Conservation (phyloP, 106 monocot genomes). For the Phalaenopsis aphrodite region DNA sequence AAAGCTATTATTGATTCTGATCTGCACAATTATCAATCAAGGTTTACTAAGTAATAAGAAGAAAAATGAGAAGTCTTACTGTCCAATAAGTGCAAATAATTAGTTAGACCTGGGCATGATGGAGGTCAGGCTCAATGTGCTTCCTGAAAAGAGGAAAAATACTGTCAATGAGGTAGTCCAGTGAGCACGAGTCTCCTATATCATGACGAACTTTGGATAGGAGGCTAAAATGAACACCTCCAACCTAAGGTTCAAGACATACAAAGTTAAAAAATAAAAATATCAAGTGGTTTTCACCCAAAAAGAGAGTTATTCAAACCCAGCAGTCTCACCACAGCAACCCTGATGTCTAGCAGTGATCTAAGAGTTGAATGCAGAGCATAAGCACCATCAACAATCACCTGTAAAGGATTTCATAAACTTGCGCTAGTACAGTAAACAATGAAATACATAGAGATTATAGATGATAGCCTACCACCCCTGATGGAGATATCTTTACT, state of each 20-base stretch:
- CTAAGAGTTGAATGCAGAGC: constrained; percentile 85
- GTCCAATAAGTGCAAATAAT: neutral
- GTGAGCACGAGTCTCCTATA: constrained; percentile 92
- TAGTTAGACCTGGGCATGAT: constrained; percentile 80
- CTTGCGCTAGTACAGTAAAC: neutral
- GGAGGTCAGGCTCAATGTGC: constrained; percentile 94
- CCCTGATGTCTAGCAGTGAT: constrained; percentile 87
- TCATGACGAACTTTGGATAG: constrained; percentile 96
- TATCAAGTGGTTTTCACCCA: neutral
- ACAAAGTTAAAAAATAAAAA: constrained; percentile 1
- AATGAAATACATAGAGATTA: neutral
- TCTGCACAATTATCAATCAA: constrained; percentile 33
- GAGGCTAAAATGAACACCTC: constrained; percentile 96
- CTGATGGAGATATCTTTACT: constrained; percentile 60
- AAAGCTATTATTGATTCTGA: constrained; percentile 97
- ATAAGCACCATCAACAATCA: constrained; percentile 96
- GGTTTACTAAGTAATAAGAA: constrained; percentile 4
- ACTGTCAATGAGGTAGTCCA: constrained; percentile 95
- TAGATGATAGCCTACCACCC: constrained; percentile 37
- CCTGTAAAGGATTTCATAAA: constrained; percentile 32
- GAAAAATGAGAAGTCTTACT: neutral
- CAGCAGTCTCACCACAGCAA: constrained; percentile 71
- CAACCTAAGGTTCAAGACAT: constrained; percentile 52
- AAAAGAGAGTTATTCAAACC: neutral
- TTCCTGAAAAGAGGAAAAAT: constrained; percentile 97